Percentiles rank a stretch among this genome's conserved stretches.
Conservation (phyloP, 1,284 basidiomycete genomes). For the Leccinum pseudoinsigne region DNA sequence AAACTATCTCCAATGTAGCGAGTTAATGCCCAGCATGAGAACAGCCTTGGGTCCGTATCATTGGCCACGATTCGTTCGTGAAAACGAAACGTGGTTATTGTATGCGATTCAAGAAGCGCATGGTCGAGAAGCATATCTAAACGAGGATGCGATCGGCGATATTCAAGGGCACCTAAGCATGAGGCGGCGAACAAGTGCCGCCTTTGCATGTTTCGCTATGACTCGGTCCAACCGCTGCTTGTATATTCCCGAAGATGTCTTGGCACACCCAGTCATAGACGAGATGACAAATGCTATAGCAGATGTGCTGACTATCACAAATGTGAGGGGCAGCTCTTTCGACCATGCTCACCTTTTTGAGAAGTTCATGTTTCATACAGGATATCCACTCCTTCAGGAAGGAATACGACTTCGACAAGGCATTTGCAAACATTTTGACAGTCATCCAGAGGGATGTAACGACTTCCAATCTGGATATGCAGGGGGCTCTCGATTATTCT, state of each 20-base stretch:
- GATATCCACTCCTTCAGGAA: neutral
- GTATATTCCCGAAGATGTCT: neutral
- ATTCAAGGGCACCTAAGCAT: neutral
- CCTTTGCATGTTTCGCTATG: neutral
- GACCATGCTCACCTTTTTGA: neutral
- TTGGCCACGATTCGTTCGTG: neutral
- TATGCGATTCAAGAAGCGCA: neutral
- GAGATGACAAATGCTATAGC: neutral
- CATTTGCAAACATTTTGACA: neutral
- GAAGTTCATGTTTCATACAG: neutral
- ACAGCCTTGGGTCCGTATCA: neutral
- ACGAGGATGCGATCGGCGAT: neutral
- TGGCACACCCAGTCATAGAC: neutral
- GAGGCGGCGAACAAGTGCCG: neutral
- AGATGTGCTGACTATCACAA: neutral
- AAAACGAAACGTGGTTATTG: neutral
- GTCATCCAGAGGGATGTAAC: neutral
- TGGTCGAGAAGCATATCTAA: neutral
- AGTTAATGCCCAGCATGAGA: neutral
- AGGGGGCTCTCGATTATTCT: neutral
- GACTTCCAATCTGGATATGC: neutral
- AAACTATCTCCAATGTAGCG: neutral
- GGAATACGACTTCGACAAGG: neutral
- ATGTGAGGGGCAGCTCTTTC: neutral
- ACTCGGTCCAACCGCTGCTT: neutral